Conservation (phyloP, 768 basidiomycete species). For the Mycena chlorophos region DNA sequence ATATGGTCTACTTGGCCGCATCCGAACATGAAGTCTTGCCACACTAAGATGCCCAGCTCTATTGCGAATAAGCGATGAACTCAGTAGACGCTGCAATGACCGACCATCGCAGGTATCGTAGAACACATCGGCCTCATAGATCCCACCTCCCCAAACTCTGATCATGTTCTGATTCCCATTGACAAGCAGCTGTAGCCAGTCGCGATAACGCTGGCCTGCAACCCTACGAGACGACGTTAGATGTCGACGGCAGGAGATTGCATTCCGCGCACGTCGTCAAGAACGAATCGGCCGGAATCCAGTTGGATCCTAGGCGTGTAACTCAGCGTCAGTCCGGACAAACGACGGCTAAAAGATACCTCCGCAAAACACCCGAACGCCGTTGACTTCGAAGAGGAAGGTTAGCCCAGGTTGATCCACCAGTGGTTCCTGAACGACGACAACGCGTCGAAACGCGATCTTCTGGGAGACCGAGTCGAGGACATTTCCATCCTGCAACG, state of each 20-base stretch:
- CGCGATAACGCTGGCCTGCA: slow-evolving; percentile 59
- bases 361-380: slow-evolving; percentile 83
- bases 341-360: slow-evolving; percentile 40
- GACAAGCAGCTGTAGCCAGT: slow-evolving; percentile 83
- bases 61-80: slow-evolving; percentile 1
- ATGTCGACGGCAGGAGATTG: not conserved
- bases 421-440: slow-evolving; percentile 79
- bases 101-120: slow-evolving; percentile 82
- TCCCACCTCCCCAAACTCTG: slow-evolving; percentile 92
- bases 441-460: slow-evolving; percentile 78
- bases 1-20: slow-evolving; percentile 72
- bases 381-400: slow-evolving; percentile 92
- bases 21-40: slow-evolving; percentile 98
- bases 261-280: slow-evolving; percentile 63
- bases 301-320: slow-evolving; percentile 83
- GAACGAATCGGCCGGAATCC: slow-evolving; percentile 95
- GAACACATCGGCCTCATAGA: slow-evolving; percentile 81
- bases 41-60: slow-evolving; percentile 83
- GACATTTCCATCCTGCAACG: slow-evolving; percentile 45
- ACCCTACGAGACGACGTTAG: slow-evolving; percentile 32
- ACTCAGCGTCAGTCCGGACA: not conserved
- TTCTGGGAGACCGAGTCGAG: slow-evolving; percentile 56
- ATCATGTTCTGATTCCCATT: slow-evolving; percentile 93
- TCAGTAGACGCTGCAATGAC: slow-evolving; percentile 2
- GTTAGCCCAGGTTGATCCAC: slow-evolving; percentile 73